These are phyloP conservation scores for Ophiostoma sp. DNA, from an alignment of 2,329 filamentous ascomycete genomes.

Conservation along the genomic window DNA sequence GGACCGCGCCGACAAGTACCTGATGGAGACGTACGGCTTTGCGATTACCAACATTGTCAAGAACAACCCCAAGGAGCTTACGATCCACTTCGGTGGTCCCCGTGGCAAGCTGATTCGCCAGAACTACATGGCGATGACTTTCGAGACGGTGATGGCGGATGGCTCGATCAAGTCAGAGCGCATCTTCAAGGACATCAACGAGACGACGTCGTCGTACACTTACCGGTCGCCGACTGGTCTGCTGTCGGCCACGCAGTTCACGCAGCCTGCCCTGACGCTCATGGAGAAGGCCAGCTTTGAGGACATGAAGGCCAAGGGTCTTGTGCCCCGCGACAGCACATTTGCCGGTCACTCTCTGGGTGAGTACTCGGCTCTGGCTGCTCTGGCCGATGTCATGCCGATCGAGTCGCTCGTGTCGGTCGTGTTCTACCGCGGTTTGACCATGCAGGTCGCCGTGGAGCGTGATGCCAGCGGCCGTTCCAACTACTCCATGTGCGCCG, in stretches of 20 bases:
- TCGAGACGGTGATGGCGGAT: slow-evolving; percentile 93
- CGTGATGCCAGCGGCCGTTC: slow-evolving; percentile 89
- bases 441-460: slow-evolving; percentile 99
- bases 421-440: slow-evolving; percentile 97
- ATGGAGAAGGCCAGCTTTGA: slow-evolving; percentile 99
- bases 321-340: slow-evolving; percentile 93
- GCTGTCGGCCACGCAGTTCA: slow-evolving; percentile 96
- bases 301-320: slow-evolving; percentile 96
- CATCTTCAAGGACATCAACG: slow-evolving; percentile 97
- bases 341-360: slow-evolving; percentile 97
- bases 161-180: slow-evolving; percentile 96
- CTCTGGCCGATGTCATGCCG: slow-evolving; percentile 98
- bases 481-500: slow-evolving; percentile 99
- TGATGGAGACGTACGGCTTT: slow-evolving; percentile 98
- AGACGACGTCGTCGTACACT: slow-evolving; percentile 92
- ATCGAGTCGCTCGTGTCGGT: slow-evolving; percentile 98
- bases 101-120: slow-evolving; percentile 95
- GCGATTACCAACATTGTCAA: slow-evolving; percentile 98
- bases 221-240: slow-evolving; percentile 94
- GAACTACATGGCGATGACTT: slow-evolving; percentile 99
- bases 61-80: slow-evolving; percentile 99
- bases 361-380: slow-evolving; percentile 96
- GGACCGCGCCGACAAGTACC: slow-evolving; percentile 96
- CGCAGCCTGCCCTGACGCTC: slow-evolving; percentile 90
- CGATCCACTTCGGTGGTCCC: slow-evolving; percentile 95